These are phyloP conservation scores for Rubus parviflorus DNA, from an alignment of 306 rosid species.

Conservation along the genomic window DNA sequence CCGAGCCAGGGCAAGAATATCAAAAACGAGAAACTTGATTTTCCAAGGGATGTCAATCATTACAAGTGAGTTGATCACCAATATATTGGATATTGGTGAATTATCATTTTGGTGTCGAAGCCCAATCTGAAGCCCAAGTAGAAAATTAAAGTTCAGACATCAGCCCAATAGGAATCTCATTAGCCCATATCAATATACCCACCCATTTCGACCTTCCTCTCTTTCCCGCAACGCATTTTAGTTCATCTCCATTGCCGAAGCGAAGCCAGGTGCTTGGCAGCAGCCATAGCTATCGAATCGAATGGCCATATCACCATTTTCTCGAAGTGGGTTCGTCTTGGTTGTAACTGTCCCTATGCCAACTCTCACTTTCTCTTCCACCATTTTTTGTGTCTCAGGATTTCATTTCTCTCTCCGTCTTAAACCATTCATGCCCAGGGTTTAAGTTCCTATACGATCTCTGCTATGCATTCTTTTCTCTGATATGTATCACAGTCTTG, in stretches of 20 bases:
- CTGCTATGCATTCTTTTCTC: conserved; percentile 49
- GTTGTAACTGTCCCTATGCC: too few relatives aligned
- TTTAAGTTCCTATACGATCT: background rate
- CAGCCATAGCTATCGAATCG: background rate
- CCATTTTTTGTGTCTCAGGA: too few relatives aligned
- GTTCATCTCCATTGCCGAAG: background rate
- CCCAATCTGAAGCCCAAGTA: too few relatives aligned
- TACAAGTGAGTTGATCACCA: background rate
- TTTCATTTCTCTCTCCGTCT: too few relatives aligned
- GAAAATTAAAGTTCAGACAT: too few relatives aligned
- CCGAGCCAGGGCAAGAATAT: too few relatives aligned
- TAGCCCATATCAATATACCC: background rate
- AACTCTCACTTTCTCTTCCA: too few relatives aligned
- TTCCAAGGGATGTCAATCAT: background rate
- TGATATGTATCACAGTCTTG: conserved; percentile 79
- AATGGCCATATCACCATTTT: background rate
- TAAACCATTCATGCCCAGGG: too few relatives aligned
- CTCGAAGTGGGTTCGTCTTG: too few relatives aligned
- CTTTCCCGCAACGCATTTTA: background rate
- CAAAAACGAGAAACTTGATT: too few relatives aligned
- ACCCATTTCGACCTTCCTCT: conserved; percentile 1
- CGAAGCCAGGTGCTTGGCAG: background rate
- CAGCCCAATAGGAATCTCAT: background rate
- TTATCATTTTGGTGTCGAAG: too few relatives aligned
- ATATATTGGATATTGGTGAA: too few relatives aligned